Evolutionary conservation across 1,284 basidiomycete species (phyloP).

Genomic region (Schizophyllum commune): DNA sequence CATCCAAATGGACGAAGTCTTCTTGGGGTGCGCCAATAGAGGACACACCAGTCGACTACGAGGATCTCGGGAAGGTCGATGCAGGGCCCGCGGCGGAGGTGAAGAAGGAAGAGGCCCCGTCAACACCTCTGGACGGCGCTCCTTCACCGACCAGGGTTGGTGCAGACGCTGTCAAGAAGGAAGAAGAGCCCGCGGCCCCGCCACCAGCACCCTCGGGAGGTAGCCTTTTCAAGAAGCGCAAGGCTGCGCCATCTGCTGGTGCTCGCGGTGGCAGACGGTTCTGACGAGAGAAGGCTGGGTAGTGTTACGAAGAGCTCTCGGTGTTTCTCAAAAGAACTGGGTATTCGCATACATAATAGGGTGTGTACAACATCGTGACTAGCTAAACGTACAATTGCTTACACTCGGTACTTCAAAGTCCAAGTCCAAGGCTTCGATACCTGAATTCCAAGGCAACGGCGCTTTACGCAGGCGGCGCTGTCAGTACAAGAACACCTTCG

Average conservation of each 20-base stretch:
- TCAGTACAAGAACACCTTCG: constrained; percentile 10
- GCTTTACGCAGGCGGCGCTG: constrained; percentile 14
- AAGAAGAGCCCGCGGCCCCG: not conserved
- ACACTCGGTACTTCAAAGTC: not conserved
- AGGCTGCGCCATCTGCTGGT: not conserved
- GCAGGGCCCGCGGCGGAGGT: not conserved
- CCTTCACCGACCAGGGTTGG: too few species aligned
- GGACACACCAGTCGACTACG: not conserved
- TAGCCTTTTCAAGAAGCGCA: not conserved
- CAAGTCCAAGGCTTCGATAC: not conserved
- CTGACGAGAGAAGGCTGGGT: too few species aligned
- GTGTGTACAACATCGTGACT: not conserved
- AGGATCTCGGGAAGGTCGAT: not conserved
- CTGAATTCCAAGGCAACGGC: not conserved
- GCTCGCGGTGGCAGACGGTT: not conserved
- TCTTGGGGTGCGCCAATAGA: not conserved
- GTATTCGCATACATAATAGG: constrained; percentile 3
- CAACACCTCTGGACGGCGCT: too few species aligned
- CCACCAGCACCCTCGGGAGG: not conserved
- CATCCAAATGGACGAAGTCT: not conserved
- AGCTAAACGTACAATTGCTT: not conserved
- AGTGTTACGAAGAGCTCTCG: too few species aligned
- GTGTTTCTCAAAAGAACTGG: constrained; percentile 1
- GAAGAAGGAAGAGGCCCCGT: not conserved
- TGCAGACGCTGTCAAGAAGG: not conserved